These are phyloP conservation scores for Blastocystis sp. DNA, from an alignment of 352 stramenopile genomes.

Conservation along the genomic window DNA sequence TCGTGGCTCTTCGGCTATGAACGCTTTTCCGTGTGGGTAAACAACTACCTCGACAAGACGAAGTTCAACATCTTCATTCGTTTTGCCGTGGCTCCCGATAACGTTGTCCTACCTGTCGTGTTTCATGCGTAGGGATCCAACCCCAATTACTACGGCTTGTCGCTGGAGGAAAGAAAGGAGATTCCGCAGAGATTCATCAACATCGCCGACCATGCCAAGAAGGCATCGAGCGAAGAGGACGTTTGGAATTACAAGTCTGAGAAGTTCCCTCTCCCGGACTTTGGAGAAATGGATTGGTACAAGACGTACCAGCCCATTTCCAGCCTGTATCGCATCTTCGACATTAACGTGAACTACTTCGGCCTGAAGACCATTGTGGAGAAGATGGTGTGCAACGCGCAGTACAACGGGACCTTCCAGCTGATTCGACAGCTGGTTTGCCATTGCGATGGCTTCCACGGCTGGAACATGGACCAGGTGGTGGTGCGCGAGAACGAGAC, in stretches of 20 bases:
- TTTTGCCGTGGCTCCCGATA: constrained; percentile 54
- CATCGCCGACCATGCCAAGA: constrained; percentile 17
- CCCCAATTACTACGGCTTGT: constrained; percentile 51
- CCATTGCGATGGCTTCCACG: constrained; percentile 69
- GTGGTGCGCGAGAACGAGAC: constrained; percentile 62
- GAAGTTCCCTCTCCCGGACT: constrained; percentile 51
- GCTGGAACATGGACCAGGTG: constrained; percentile 61
- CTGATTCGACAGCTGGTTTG: constrained; percentile 61
- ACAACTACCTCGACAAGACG: constrained; percentile 50
- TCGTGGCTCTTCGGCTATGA: constrained; percentile 66
- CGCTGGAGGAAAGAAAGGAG: constrained; percentile 21
- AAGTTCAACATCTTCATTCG: constrained; percentile 72
- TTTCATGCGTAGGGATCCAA: constrained; percentile 14
- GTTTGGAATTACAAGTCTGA: constrained; percentile 46
- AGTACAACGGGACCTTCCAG: constrained; percentile 70
- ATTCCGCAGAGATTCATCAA: constrained; percentile 54
- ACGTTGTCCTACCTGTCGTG: background rate
- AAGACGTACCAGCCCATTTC: constrained; percentile 28
- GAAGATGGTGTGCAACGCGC: constrained; percentile 50
- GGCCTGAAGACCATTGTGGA: constrained; percentile 58
- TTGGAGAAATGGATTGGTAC: constrained; percentile 26
- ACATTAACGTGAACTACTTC: constrained; percentile 71
- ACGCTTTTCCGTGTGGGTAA: constrained; percentile 70
- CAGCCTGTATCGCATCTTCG: constrained; percentile 58
- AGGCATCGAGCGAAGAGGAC: constrained; percentile 27